Evolutionary conservation across 768 basidiomycete species (phyloP), one percentile per base, ranked within the genome.

Genomic region (Roridomyces roridus): DNA sequence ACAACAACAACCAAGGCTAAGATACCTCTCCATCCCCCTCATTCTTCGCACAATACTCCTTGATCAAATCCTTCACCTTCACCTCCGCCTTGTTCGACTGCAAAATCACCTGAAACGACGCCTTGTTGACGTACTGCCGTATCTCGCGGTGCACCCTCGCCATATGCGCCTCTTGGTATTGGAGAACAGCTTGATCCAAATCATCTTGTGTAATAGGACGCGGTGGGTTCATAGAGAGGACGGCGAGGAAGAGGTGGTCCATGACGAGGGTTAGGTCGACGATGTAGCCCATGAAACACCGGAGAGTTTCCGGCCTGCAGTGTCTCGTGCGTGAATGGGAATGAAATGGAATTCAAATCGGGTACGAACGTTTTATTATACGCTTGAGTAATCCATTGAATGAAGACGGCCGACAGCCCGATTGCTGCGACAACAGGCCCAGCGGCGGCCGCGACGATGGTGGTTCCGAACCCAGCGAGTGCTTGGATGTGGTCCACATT

Each of bases 281-380:
- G 26, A 51, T 51, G 41, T 43, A 51, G 10, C 40, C 51, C 51
- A 51, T 44, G 51, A 51, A 41, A 23, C 40, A 51, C n/a, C 51
- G 51, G 28, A 51, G 51, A 2, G 18, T 23, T 44, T 34, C 42
- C 2, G 51, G 51, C 6, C 51, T 51, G n/a, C 35, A 17, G 42
- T 4, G 23, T 51, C 11, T 25, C 31, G 17, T 25, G n/a, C 18
- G 26, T 23, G 8, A n/a, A 35, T 11, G n/a, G 24, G 20, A 37
- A 45, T 14, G 29, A 34, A 8, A 34, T 34, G 31, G 15, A 8
- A 34, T 34, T 34, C 31, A 14, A 35, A 37, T 5, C 37, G 51
- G 12, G 31, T 31, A 44, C 8, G n/a, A 21, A 51, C 51, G 51
- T 51, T 4, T 23, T 26, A 15, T 34, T 17, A 12, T 51, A 51